Percentiles rank a stretch among this genome's conserved stretches.
These are phyloP conservation scores for Truncatella angustata DNA, from an alignment of 2,329 filamentous ascomycete genomes.

Conservation along the genomic window DNA sequence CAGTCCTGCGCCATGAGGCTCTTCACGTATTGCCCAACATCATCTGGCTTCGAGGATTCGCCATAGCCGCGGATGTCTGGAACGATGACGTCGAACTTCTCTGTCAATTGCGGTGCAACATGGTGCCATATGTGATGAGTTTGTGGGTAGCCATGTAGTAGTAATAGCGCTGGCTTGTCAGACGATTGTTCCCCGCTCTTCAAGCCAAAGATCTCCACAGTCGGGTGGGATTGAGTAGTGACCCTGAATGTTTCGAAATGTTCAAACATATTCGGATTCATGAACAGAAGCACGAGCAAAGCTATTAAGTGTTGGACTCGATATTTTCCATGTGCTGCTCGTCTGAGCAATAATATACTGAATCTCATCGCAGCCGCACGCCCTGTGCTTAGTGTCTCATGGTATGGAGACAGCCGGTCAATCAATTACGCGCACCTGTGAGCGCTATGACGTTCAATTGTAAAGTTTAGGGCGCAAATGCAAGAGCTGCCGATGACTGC, in stretches of 20 bases:
- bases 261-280: slow-evolving; percentile 37
- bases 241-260: slow-evolving; percentile 37
- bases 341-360: too few relatives aligned
- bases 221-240: slow-evolving; percentile 31
- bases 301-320: too few relatives aligned
- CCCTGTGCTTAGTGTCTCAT: too few relatives aligned
- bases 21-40: slow-evolving; percentile 40
- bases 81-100: slow-evolving; percentile 40
- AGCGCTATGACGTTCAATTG: too few relatives aligned
- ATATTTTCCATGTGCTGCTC: too few relatives aligned
- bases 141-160: slow-evolving; percentile 54
- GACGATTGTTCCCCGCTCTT: slow-evolving; percentile 28
- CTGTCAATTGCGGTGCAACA: slow-evolving; percentile 36
- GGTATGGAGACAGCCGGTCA: too few relatives aligned
- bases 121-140: slow-evolving; percentile 52
- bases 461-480: too few relatives aligned
- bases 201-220: slow-evolving; percentile 43
- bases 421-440: too few relatives aligned
- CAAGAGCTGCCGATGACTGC: too few relatives aligned
- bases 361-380: too few relatives aligned
- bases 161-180: slow-evolving; percentile 37
- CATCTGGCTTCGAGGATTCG: slow-evolving; percentile 42
- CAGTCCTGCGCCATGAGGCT: slow-evolving; percentile 48
- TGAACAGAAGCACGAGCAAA: too few relatives aligned
- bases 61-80: slow-evolving; percentile 54